A percentile compares a stretch with the other conserved stretches of the same genome.
phyloP scores from a whole-genome alignment of 2,329 filamentous ascomycete genomes.

The Curvularia spicifera region DNA sequence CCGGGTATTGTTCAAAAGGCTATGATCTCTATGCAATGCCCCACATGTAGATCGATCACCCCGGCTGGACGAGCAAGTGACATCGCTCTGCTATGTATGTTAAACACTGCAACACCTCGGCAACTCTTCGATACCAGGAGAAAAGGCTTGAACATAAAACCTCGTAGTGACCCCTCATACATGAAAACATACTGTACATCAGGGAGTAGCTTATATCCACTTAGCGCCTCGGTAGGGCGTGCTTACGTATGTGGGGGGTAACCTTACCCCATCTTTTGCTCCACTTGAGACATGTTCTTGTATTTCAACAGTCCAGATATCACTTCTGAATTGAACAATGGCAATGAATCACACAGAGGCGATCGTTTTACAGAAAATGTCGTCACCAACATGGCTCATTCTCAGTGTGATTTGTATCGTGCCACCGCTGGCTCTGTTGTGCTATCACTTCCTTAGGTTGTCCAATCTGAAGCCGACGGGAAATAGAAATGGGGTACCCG shows the following conservation, averaged over 20 bases:
- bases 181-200: neutral
- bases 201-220: neutral
- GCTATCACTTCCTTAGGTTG: conserved; percentile 28
- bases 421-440: conserved; percentile 19
- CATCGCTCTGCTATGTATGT: neutral
- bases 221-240: conserved; percentile 11
- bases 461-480: conserved; percentile 16
- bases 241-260: neutral
- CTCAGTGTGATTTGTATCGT: conserved; percentile 29
- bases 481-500: neutral
- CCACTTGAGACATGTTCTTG: too few species aligned
- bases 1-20: neutral
- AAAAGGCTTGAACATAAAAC: neutral
- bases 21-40: neutral
- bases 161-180: neutral
- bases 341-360: neutral
- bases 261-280: neutral
- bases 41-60: neutral
- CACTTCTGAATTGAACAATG: neutral
- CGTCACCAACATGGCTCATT: conserved; percentile 30
- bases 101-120: neutral
- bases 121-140: neutral
- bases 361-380: conserved; percentile 7
- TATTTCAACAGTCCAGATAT: too few species aligned
- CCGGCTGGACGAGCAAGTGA: neutral